Evolutionary conservation across 2,329 filamentous ascomycete genomes (phyloP), one percentile per base, ranked within the genome.

Genomic region (Curvularia spicifera): DNA sequence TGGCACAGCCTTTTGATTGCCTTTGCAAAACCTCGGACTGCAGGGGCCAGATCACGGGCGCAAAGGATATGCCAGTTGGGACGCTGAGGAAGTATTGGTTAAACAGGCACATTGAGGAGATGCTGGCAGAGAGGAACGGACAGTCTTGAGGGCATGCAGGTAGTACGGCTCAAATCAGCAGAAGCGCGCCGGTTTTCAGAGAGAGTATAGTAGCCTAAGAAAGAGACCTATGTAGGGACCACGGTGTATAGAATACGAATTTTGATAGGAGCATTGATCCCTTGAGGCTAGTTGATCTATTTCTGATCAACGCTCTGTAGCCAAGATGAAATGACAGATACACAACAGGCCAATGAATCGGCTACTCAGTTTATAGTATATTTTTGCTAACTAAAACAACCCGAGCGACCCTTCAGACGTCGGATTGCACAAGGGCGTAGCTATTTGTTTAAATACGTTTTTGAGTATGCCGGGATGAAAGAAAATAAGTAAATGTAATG

Each of bases 1-100:
- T 91, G 89, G 85, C 86, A 31, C 89, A 91, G 79, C 83, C 87
- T 4, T 91, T 91, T 71, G 78, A 84, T 59, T 91, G 89, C 72
- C 79, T 84, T 58, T 91, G 89, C 72, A 81, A 82, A 60, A 81
- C 80, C 18, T 65, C 79, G 0, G 78, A 78, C 20, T 91, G 89
- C 77, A 81, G 82, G 51, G 87, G 88, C 15, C 80, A 75, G 62
- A 89, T 91, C 62, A 75, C 78, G 43, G 89, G 89, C 15, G 89
- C 89, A 12, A 82, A 80, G 67, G 81, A 86, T 68, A 88, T 91
- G 84, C 68, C 77, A 5, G 64, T 73, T 12, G 74, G 78, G 42
- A 81, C 85, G 66, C 78, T 91, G 61, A 77, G 82, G 40, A 83
- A 85, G 39, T 78, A 85, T 60, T 90, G 74, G 73, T 52, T 77